phyloP scores from a whole-genome alignment of 257 asterid genomes.

The Apocynum venetum region DNA sequence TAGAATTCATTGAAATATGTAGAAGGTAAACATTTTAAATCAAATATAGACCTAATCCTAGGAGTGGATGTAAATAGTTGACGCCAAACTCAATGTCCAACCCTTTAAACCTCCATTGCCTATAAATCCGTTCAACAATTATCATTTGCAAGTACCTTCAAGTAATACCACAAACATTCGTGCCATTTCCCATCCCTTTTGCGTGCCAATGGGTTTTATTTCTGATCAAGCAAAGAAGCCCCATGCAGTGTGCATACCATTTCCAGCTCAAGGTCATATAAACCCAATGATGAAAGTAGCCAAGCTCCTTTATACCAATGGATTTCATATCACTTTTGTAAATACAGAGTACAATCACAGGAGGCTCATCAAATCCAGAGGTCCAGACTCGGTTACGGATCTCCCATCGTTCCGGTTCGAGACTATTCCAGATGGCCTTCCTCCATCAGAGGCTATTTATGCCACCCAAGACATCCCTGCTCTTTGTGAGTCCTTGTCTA shows the following conservation, averaged over 20 bases:
- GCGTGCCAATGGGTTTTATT: constrained; percentile 15
- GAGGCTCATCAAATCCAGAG: constrained; percentile 40
- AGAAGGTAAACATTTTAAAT: no score
- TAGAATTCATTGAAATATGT: no score
- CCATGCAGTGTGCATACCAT: constrained; percentile 51
- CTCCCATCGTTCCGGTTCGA: constrained; percentile 34
- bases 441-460: constrained; percentile 30
- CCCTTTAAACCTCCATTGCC: not conserved
- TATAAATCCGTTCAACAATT: not conserved
- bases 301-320: constrained; percentile 37
- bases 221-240: constrained; percentile 15
- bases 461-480: constrained; percentile 43
- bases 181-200: not conserved
- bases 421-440: constrained; percentile 58
- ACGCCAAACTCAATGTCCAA: no score
- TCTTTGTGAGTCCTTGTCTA: constrained; percentile 25
- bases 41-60: no score
- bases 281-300: constrained; percentile 55
- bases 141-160: no score
- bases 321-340: constrained; percentile 51
- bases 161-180: not conserved
- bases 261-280: constrained; percentile 56
- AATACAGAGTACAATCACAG: constrained; percentile 48
- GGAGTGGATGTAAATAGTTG: no score
- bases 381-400: constrained; percentile 27